Percentiles rank a stretch among this genome's conserved stretches.
Conservation (phyloP, 768 basidiomycete species). For the Galerina sulciceps region DNA sequence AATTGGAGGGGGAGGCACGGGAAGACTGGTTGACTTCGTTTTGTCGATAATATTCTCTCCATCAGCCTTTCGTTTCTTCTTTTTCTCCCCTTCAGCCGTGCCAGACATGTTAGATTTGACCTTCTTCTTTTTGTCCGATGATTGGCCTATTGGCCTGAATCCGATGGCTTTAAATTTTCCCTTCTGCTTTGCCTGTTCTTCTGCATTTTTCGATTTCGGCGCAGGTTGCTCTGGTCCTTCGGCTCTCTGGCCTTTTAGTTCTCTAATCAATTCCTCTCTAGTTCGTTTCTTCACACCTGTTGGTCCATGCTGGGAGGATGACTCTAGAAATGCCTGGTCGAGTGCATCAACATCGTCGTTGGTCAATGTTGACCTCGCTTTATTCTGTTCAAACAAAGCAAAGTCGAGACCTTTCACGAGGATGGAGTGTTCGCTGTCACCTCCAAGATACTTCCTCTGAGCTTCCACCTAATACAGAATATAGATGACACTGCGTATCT, state of each 20-base stretch:
- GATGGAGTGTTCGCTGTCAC: constrained; percentile 84
- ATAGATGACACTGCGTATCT: background rate
- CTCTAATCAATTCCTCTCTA: constrained; percentile 74
- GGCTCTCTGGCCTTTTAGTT: constrained; percentile 70
- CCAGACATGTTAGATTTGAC: constrained; percentile 42
- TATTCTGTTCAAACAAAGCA: constrained; percentile 84
- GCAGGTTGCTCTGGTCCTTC: constrained; percentile 30
- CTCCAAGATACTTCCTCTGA: constrained; percentile 79
- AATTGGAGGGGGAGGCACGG: constrained; percentile 22
- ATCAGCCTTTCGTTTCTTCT: constrained; percentile 44
- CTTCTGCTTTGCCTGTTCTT: constrained; percentile 51
- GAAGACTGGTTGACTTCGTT: constrained; percentile 14
- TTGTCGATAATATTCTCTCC: constrained; percentile 16
- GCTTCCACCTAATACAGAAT: constrained; percentile 61
- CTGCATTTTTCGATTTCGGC: constrained; percentile 28
- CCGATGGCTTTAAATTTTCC: constrained; percentile 65
- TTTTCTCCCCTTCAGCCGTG: constrained; percentile 47
- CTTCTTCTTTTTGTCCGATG: constrained; percentile 54
- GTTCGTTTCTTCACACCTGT: constrained; percentile 64
- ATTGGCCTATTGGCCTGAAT: constrained; percentile 63
- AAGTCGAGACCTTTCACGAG: constrained; percentile 91
- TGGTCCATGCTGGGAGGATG: constrained; percentile 27
- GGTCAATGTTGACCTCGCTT: constrained; percentile 61
- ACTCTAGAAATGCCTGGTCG: constrained; percentile 72
- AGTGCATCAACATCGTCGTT: constrained; percentile 80